These are phyloP conservation scores for Peziza echinospora DNA, from an alignment of 495 filamentous ascomycete genomes.

Conservation along the genomic window DNA sequence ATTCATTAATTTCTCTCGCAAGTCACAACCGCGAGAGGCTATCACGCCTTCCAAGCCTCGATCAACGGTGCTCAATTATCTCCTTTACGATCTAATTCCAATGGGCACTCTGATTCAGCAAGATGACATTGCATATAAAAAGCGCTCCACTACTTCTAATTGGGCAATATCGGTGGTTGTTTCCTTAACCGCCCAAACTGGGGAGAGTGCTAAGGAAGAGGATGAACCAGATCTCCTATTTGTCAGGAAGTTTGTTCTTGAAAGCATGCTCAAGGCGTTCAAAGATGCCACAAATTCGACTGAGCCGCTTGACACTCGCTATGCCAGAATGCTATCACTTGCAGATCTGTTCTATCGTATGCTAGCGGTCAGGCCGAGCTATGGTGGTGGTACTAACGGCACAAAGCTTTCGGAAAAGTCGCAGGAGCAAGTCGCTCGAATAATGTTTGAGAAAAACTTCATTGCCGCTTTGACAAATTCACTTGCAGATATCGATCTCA, in stretches of 20 bases:
- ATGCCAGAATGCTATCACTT: slow-evolving; percentile 60
- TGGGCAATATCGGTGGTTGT: slow-evolving; percentile 73
- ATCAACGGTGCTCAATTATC: slow-evolving; percentile 78
- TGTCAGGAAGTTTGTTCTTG: slow-evolving; percentile 81
- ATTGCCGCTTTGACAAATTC: slow-evolving; percentile 71
- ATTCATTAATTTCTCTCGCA: slow-evolving; percentile 95
- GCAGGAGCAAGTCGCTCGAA: slow-evolving; percentile 57
- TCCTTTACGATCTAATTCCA: slow-evolving; percentile 68
- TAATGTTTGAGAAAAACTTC: slow-evolving; percentile 98
- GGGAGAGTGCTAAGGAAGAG: slow-evolving; percentile 45
- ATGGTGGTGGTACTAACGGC: slow-evolving; percentile 23
- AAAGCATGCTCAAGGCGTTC: slow-evolving; percentile 79
- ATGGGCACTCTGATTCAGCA: slow-evolving; percentile 50
- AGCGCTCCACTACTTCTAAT: slow-evolving; percentile 57
- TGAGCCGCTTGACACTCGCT: slow-evolving; percentile 69
- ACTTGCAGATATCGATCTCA: slow-evolving; percentile 86
- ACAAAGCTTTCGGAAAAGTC: slow-evolving; percentile 19
- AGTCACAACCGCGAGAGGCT: slow-evolving; percentile 52
- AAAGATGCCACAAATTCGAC: slow-evolving; percentile 62
- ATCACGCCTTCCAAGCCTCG: slow-evolving; percentile 85
- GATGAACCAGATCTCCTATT: slow-evolving; percentile 78
- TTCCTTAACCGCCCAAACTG: slow-evolving; percentile 68
- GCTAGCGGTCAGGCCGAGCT: slow-evolving; percentile 55
- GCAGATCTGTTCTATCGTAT: slow-evolving; percentile 86
- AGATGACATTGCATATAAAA: slow-evolving; percentile 56